Evolutionary conservation across 2,329 filamentous ascomycete species (phyloP), one percentile per base, ranked within the genome.

Genomic region (Hymenoscyphus fraxineus): DNA sequence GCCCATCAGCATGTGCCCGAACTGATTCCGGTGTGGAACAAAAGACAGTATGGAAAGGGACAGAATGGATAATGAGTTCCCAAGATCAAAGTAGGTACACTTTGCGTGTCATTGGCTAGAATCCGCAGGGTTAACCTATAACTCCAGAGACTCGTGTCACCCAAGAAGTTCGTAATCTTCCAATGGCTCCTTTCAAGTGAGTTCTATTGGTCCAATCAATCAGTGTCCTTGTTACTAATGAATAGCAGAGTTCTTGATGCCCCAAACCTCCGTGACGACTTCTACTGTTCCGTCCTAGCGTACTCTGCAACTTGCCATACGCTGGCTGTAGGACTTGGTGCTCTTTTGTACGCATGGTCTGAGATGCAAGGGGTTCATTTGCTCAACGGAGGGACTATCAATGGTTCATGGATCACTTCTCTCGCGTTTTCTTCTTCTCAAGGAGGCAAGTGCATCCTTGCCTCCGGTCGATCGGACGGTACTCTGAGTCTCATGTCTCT

Each of bases 231-330:
- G 38, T n/a, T 35, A 13, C 35, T 39, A 44, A 19, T 16, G 13
- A 41, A 35, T 58, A 62, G 10, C 67, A 90, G 87, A 78, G 90
- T 97, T 6, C 82, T 99, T 5, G 92, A 97, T 78, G 94, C 94
- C 9, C 93, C 93, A 2, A 86, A 87, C 60, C 81, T 98, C n/a
- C 87, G 92, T 64, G 93, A 98, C 72, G 94, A 99, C 76, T 99
- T 93, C 76, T 99, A 99, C 76, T 97, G 93, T 78, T 95, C 93
- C 0, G 83, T 93, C 2, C 82, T 99, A 62, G 92, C 95, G 10
- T 98, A 97, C 76, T 96, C 90, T 0, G 77, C 83, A 51, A 90
- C 85, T 7, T 85, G 87, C 60, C 85, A 90, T 61, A 91, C 89
- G 15, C 83, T 99, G 16, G 94, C 92, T 19, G 91, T 98, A 19